Evolutionary conservation across 495 filamentous ascomycete species (phyloP).

Genomic region (Neurospora sp.): DNA sequence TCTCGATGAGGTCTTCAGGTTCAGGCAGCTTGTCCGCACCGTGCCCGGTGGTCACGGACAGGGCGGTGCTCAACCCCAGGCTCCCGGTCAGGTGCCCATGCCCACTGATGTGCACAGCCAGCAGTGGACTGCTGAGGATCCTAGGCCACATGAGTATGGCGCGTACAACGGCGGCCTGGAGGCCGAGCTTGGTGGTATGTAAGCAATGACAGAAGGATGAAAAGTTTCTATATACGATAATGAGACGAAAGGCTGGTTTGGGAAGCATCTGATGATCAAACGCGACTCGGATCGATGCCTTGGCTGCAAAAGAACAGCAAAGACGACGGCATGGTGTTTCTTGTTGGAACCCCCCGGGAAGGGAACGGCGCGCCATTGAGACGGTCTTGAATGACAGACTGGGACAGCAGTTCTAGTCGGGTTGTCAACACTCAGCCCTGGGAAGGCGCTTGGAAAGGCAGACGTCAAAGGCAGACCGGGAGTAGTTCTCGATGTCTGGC

Average conservation of each 20-base stretch:
- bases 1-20: slow-evolving; percentile 77
- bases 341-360: neutral
- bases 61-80: slow-evolving; percentile 16
- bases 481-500: neutral
- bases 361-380: neutral
- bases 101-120: slow-evolving; percentile 50
- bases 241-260: neutral
- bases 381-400: neutral
- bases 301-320: neutral
- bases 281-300: neutral
- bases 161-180: slow-evolving; percentile 56
- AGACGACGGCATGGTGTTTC: neutral
- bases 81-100: slow-evolving; percentile 51
- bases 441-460: neutral
- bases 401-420: neutral
- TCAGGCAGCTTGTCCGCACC: slow-evolving; percentile 64
- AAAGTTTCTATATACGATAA: neutral
- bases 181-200: slow-evolving; percentile 64
- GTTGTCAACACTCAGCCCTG: neutral
- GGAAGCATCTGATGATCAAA: neutral
- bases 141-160: slow-evolving; percentile 72
- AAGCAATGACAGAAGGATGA: neutral
- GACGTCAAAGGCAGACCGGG: neutral
- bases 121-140: slow-evolving; percentile 74
- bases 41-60: slow-evolving; percentile 37